phyloP scores from a whole-genome alignment of 1,284 basidiomycete genomes.

The Rhodotorula sp. region DNA sequence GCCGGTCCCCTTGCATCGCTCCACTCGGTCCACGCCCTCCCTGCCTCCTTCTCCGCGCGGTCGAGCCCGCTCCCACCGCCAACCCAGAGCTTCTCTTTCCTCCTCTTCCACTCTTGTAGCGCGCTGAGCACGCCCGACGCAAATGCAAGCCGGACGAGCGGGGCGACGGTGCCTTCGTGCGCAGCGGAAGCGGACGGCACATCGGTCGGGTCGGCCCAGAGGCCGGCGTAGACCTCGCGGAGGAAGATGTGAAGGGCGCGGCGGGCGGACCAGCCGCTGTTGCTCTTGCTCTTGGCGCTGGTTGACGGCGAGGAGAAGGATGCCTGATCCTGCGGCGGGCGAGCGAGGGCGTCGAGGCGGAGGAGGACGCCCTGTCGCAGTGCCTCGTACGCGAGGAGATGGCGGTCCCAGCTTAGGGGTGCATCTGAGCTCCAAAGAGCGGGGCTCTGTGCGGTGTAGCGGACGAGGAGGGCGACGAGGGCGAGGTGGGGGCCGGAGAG shows the following conservation, averaged over 20 bases:
- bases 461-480: conserved; percentile 23
- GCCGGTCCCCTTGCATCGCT: not conserved
- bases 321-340: not conserved
- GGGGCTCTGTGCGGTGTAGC: conserved; percentile 21
- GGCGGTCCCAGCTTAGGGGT: not conserved
- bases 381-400: conserved; percentile 21
- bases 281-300: conserved; percentile 2
- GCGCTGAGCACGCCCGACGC: conserved; percentile 29
- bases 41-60: conserved; percentile 18
- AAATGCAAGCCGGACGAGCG: conserved; percentile 27
- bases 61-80: conserved; percentile 28
- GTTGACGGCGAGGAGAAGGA: not conserved
- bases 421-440: conserved; percentile 18
- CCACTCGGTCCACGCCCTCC: conserved; percentile 23
- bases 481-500: conserved; percentile 23
- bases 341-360: conserved; percentile 31
- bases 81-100: conserved; percentile 34
- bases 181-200: not conserved
- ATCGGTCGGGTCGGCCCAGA: conserved; percentile 7
- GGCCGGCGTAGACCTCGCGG: conserved; percentile 9
- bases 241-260: conserved; percentile 23
- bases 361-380: conserved; percentile 28
- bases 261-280: conserved; percentile 32
- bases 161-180: conserved; percentile 9
- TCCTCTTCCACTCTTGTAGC: conserved; percentile 40